A percentile compares a stretch with the other conserved stretches of the same genome.
phyloP scores from a whole-genome alignment of 2,329 filamentous ascomycete species.

The Daldinia eschscholtzii region DNA sequence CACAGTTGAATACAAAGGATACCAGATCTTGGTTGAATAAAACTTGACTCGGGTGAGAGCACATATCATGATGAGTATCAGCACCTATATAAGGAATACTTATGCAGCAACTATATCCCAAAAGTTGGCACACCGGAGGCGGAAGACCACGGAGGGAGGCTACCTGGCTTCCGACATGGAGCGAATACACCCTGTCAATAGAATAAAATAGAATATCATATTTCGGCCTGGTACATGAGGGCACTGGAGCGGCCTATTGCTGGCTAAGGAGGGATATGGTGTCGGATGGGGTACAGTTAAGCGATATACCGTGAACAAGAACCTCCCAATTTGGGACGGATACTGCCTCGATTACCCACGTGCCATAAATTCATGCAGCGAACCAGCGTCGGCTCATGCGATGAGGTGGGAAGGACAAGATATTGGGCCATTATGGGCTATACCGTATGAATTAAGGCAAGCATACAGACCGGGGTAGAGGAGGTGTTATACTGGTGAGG shows the following conservation, averaged over 20 bases:
- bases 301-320: constrained; percentile 17
- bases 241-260: constrained; percentile 21
- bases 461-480: constrained; percentile 22
- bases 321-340: constrained; percentile 20
- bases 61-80: constrained; percentile 8
- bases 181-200: constrained; percentile 28
- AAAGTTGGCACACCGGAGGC: constrained; percentile 6
- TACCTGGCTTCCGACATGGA: constrained; percentile 28
- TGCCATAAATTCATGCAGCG: constrained; percentile 31
- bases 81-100: not conserved
- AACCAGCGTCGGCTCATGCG: constrained; percentile 34
- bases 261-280: constrained; percentile 16
- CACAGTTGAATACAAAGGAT: not conserved
- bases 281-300: constrained; percentile 15
- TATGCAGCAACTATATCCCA: not conserved
- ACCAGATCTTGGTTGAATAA: not conserved
- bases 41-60: constrained; percentile 1
- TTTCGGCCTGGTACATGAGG: constrained; percentile 17
- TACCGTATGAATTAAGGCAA: constrained; percentile 26
- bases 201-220: constrained; percentile 16
- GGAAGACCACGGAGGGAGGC: constrained; percentile 22
- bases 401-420: constrained; percentile 17
- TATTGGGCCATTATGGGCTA: constrained; percentile 19
- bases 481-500: constrained; percentile 17
- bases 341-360: constrained; percentile 31